Evolutionary conservation across 2,329 filamentous ascomycete genomes (phyloP), one percentile per base, ranked within the genome.

Genomic region (Daldinia eschscholtzii): DNA sequence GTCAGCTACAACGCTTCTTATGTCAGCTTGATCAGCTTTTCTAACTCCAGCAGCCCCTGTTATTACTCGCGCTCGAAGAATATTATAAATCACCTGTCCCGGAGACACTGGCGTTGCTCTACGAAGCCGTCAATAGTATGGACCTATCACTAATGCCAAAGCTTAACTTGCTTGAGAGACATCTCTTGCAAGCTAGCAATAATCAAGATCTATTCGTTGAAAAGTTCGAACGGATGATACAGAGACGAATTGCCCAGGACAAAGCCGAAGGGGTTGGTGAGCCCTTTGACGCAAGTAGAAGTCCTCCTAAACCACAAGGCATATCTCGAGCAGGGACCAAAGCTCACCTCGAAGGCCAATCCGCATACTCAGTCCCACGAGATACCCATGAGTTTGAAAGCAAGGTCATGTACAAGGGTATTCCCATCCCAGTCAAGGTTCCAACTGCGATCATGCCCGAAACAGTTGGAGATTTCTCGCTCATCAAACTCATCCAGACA

Each of bases 331-430:
- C 86, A 61, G 89, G 90, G 44, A 88, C 88, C 55, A 89, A 90
- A 76, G 87, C 86, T 9, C 86, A 90, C 70, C 81, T 91, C 33
- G 85, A 90, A 72, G 86, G 85, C n/a, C 84, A 87, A 73, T 85
- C 88, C 15, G 85, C 87, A 33, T 97, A 96, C 77, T 87, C 88
- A 1, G 88, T 97, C 13, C 95, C 96, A 7, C 88, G 96, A 76
- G 96, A 99, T 78, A 99, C 96, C 0, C 96, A 99, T 80, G 96
- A 99, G 80, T 98, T 97, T 77, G 96, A 98, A 83, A 97, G 93
- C 73, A 93, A 91, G 76, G 93, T 99, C 75, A 89, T 95, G 77
- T 99, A 99, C 83, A 97, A 98, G 82, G 93, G 94, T 70, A 96
- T 98, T 63, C 95, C 95, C 0, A 95, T 99, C 30, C 96, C 96